Percentiles rank a stretch among this genome's conserved stretches.
Conservation (phyloP, 306 rosid genomes). For the Quercus rubra region DNA sequence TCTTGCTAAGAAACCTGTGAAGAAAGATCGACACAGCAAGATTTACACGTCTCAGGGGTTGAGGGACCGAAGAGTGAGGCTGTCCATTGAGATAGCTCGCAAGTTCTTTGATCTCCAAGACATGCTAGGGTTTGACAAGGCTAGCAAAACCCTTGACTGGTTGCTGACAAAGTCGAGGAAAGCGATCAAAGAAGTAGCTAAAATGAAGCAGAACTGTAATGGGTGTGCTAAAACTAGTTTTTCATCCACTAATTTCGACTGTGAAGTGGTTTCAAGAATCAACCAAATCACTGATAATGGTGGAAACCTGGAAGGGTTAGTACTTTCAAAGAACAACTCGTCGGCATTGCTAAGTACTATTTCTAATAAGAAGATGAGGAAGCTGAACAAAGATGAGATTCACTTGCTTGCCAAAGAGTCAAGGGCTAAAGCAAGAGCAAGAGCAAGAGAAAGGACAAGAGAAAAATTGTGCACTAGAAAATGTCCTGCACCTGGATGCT, state of each 20-base stretch:
- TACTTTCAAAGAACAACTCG: neutral
- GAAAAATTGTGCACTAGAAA: slow-evolving; percentile 41
- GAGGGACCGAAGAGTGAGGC: slow-evolving; percentile 83
- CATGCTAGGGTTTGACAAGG: slow-evolving; percentile 91
- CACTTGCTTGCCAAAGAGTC: slow-evolving; percentile 41
- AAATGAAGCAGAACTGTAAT: slow-evolving; percentile 20
- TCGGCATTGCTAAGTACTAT: neutral
- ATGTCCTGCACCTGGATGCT: slow-evolving; percentile 19
- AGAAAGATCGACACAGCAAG: slow-evolving; percentile 92
- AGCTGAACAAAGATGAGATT: slow-evolving; percentile 21
- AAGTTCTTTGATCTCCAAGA: slow-evolving; percentile 98
- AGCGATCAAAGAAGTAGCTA: slow-evolving; percentile 56
- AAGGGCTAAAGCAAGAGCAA: slow-evolving; percentile 80
- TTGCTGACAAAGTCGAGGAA: slow-evolving; percentile 66
- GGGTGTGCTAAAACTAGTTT: slow-evolving; percentile 8
- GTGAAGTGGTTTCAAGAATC: slow-evolving; percentile 24
- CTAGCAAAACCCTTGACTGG: slow-evolving; percentile 96
- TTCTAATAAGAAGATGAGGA: slow-evolving; percentile 30
- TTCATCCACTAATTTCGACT: slow-evolving; percentile 35
- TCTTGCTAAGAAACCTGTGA: slow-evolving; percentile 29
- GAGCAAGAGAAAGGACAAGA: slow-evolving; percentile 81
- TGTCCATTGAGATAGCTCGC: slow-evolving; percentile 76
- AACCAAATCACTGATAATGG: slow-evolving; percentile 8
- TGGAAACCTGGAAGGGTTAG: slow-evolving; percentile 16
- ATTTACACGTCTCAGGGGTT: slow-evolving; percentile 88